phyloP scores from a whole-genome alignment of 23 red algal species.

The Chondrus crispus region DNA sequence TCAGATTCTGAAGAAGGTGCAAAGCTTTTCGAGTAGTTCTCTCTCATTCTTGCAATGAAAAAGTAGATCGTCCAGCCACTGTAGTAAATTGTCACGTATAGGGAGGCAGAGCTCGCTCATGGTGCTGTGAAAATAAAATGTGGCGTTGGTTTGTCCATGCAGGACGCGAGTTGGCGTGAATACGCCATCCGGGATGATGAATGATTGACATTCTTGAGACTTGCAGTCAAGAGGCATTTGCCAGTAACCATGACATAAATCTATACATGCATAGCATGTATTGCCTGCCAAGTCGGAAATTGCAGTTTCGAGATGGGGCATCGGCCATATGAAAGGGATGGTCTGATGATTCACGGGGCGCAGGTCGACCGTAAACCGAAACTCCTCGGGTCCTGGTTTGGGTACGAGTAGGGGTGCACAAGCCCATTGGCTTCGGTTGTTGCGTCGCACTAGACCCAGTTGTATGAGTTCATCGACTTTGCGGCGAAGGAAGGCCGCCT shows the following conservation, averaged over 20 bases:
- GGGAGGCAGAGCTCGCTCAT: neutral
- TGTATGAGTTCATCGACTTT: neutral
- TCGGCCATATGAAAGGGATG: conserved; percentile 7
- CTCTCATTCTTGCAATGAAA: neutral
- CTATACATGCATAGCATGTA: neutral
- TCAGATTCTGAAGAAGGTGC: neutral
- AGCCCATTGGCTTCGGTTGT: neutral
- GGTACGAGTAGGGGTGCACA: neutral
- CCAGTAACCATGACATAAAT: conserved; percentile 1
- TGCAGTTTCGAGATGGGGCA: neutral
- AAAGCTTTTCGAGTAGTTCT: neutral
- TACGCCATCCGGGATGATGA: neutral
- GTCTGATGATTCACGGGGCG: neutral
- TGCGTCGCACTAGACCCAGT: neutral
- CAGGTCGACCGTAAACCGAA: neutral
- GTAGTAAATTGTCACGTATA: neutral
- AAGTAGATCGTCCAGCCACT: neutral
- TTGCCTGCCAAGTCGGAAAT: neutral
- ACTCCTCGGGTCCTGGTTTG: neutral
- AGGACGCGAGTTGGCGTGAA: neutral
- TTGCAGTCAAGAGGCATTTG: neutral
- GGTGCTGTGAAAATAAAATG: neutral
- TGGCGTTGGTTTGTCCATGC: neutral
- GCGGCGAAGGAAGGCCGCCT: neutral
- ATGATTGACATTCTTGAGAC: neutral